A percentile compares a stretch with the other conserved stretches of the same genome.
These are phyloP conservation scores for Zygosaccharomyces pseudorouxii DNA, from an alignment of 805 yeast species.

Conservation along the genomic window DNA sequence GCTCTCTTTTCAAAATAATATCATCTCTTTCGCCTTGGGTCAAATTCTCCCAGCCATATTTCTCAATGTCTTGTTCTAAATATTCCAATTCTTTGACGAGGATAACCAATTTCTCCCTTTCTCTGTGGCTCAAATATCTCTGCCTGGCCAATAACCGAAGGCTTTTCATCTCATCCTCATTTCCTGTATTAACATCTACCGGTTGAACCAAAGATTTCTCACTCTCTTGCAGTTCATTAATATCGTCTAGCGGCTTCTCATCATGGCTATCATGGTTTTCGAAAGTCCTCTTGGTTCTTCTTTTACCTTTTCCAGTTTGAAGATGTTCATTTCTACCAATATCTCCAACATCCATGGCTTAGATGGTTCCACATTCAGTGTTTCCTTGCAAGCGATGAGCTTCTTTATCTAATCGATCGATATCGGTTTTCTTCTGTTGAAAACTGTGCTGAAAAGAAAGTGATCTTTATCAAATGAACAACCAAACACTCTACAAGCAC, in stretches of 20 bases:
- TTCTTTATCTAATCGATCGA: background rate
- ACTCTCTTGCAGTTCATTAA: background rate
- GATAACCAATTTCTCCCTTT: constrained; percentile 42
- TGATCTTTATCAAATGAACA: background rate
- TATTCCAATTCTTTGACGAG: constrained; percentile 45
- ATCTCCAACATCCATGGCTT: background rate
- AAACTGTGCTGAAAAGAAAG: background rate
- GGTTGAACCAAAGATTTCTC: constrained; percentile 1
- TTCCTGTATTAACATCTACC: constrained; percentile 8
- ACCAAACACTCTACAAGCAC: background rate
- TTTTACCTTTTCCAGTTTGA: constrained; percentile 21
- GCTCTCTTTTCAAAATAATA: constrained; percentile 46
- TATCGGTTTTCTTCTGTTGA: background rate
- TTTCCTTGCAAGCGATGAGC: background rate
- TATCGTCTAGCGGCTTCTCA: constrained; percentile 3
- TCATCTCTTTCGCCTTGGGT: constrained; percentile 48
- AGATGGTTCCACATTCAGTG: background rate
- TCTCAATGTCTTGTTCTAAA: constrained; percentile 45
- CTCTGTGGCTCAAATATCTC: constrained; percentile 44
- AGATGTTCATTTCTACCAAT: background rate
- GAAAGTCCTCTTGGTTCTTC: constrained; percentile 22
- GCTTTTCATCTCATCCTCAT: constrained; percentile 29
- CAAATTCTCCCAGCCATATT: constrained; percentile 52
- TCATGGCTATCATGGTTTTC: constrained; percentile 19
- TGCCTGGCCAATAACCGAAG: constrained; percentile 48